These are phyloP conservation scores for Fusarium zealandicum DNA, from an alignment of 2,329 filamentous ascomycete species.

Conservation along the genomic window DNA sequence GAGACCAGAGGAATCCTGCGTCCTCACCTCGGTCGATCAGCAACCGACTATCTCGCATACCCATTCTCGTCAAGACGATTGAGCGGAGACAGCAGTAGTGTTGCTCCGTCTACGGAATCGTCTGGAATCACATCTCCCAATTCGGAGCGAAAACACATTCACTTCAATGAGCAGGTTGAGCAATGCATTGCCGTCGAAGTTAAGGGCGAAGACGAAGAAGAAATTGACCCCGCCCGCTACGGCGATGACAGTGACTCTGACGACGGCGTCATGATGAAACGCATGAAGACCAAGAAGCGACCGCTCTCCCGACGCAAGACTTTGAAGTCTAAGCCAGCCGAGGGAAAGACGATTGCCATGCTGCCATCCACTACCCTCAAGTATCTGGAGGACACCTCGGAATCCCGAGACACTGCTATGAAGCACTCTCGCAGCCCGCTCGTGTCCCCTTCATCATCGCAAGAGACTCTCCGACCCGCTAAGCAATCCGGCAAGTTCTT, in stretches of 20 bases:
- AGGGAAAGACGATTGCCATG: slow-evolving; percentile 87
- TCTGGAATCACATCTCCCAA: slow-evolving; percentile 72
- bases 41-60: slow-evolving; percentile 73
- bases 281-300: slow-evolving; percentile 64
- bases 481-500: slow-evolving; percentile 70
- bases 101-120: slow-evolving; percentile 71
- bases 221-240: slow-evolving; percentile 62
- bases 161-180: slow-evolving; percentile 95
- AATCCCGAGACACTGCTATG: slow-evolving; percentile 67
- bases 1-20: slow-evolving; percentile 63
- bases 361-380: slow-evolving; percentile 88
- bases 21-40: slow-evolving; percentile 66
- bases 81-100: slow-evolving; percentile 67
- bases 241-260: slow-evolving; percentile 74
- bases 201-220: slow-evolving; percentile 79
- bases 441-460: slow-evolving; percentile 77
- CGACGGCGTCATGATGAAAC: slow-evolving; percentile 85
- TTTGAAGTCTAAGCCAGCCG: slow-evolving; percentile 56
- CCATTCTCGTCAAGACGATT: slow-evolving; percentile 67
- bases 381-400: slow-evolving; percentile 78
- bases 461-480: slow-evolving; percentile 80
- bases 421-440: slow-evolving; percentile 64
- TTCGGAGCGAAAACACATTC: slow-evolving; percentile 82
- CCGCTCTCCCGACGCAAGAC: slow-evolving; percentile 51
- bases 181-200: slow-evolving; percentile 94